Conservation (phyloP, 179 eudicot genomes). For the Patellifolia procumbens region DNA sequence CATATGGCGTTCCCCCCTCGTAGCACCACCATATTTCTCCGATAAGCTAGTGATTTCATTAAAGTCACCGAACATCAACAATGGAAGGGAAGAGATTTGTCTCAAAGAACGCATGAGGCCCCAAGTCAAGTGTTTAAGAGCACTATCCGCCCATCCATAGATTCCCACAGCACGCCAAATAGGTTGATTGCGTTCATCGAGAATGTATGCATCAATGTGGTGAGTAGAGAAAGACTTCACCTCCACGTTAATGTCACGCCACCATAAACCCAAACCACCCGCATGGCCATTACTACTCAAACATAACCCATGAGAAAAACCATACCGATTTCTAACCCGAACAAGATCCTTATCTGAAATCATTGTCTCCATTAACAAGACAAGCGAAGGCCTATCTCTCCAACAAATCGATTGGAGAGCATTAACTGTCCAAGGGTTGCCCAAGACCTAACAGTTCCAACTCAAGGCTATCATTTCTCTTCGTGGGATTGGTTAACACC, state of each 20-base stretch:
- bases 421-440: conserved; percentile 6
- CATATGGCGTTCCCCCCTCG: no score
- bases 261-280: background rate
- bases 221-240: background rate
- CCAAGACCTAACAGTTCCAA: conserved; percentile 2
- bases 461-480: background rate
- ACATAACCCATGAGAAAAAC: background rate
- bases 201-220: background rate
- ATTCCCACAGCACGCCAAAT: background rate
- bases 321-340: background rate
- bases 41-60: no score
- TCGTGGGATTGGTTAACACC: background rate
- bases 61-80: no score
- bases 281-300: background rate
- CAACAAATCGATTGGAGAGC: background rate
- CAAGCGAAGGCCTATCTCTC: background rate
- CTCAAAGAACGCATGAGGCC: no score
- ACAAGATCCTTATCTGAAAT: background rate
- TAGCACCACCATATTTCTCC: no score
- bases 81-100: no score
- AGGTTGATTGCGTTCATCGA: background rate
- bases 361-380: background rate
- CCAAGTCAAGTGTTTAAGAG: background rate
- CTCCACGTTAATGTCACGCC: background rate
- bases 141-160: background rate